These are phyloP conservation scores for Rhytidhysteron rufulum DNA, from an alignment of 2,329 filamentous ascomycete species.

Conservation along the genomic window DNA sequence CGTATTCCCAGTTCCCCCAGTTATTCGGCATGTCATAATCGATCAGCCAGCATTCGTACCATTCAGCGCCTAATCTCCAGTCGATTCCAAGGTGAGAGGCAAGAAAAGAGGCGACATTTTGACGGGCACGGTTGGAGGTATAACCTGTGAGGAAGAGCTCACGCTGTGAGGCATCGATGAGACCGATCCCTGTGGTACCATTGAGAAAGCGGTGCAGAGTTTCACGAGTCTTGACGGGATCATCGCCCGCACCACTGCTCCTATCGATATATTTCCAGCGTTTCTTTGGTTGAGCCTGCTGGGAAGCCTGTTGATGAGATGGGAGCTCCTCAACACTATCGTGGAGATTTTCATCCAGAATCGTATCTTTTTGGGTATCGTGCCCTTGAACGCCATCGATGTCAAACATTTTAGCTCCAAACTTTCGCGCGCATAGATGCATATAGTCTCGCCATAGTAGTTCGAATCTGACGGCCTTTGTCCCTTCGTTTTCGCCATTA, in stretches of 20 bases:
- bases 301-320: constrained; percentile 15
- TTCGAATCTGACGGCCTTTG: constrained; percentile 66
- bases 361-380: constrained; percentile 31
- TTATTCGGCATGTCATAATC: constrained; percentile 76
- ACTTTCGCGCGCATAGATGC: constrained; percentile 70
- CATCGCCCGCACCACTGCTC: constrained; percentile 35
- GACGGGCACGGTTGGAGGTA: constrained; percentile 70
- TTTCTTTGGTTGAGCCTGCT: constrained; percentile 38
- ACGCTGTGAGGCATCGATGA: constrained; percentile 74
- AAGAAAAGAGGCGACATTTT: constrained; percentile 73
- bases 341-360: background rate
- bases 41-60: constrained; percentile 71
- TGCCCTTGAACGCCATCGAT: constrained; percentile 62
- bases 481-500: constrained; percentile 69
- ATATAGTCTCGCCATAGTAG: constrained; percentile 80
- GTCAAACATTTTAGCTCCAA: constrained; percentile 60
- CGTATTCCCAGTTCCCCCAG: constrained; percentile 82
- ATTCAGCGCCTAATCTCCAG: constrained; percentile 77
- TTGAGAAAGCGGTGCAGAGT: constrained; percentile 56
- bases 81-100: constrained; percentile 71
- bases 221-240: constrained; percentile 38
- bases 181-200: constrained; percentile 69
- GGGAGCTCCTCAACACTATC: constrained; percentile 11
- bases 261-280: constrained; percentile 25
- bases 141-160: constrained; percentile 74